Evolutionary conservation across 768 basidiomycete species (phyloP).

Genomic region (Cystobasidiopsis lactophilus): DNA sequence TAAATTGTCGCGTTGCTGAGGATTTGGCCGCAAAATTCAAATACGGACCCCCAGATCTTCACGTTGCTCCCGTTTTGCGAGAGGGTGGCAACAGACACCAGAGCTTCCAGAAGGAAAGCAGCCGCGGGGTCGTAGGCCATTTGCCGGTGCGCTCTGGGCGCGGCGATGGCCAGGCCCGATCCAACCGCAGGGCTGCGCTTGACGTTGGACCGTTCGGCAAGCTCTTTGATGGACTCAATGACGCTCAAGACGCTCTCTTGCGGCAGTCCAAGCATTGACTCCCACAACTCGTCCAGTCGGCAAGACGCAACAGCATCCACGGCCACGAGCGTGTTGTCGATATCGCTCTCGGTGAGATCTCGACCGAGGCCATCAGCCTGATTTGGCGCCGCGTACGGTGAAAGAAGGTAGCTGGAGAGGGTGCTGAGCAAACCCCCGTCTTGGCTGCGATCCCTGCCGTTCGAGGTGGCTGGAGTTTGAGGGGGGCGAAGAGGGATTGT

Average conservation of each 20-base stretch:
- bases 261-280: constrained; percentile 51
- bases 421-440: constrained; percentile 88
- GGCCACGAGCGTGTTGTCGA: constrained; percentile 82
- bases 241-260: constrained; percentile 44
- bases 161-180: constrained; percentile 2
- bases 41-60: constrained; percentile 78
- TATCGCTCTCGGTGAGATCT: constrained; percentile 46
- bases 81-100: constrained; percentile 69
- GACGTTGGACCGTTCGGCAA: constrained; percentile 73
- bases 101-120: constrained; percentile 79
- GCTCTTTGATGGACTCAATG: constrained; percentile 71
- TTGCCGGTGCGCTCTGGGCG: constrained; percentile 21
- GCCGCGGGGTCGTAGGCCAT: constrained; percentile 87
- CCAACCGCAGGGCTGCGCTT: constrained; percentile 28
- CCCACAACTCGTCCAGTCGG: constrained; percentile 78
- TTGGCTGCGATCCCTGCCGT: constrained; percentile 33
- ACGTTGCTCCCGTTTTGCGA: constrained; percentile 53
- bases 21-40: constrained; percentile 71
- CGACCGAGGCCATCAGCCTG: constrained; percentile 11
- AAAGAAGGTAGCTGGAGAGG: constrained; percentile 85
- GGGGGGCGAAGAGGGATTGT: constrained; percentile 91
- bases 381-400: constrained; percentile 54
- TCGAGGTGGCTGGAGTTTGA: constrained; percentile 60
- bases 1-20: constrained; percentile 56
- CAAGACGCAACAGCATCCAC: constrained; percentile 90